phyloP scores from a whole-genome alignment of 1,139 yeast species.

The Taphrina betulina region DNA sequence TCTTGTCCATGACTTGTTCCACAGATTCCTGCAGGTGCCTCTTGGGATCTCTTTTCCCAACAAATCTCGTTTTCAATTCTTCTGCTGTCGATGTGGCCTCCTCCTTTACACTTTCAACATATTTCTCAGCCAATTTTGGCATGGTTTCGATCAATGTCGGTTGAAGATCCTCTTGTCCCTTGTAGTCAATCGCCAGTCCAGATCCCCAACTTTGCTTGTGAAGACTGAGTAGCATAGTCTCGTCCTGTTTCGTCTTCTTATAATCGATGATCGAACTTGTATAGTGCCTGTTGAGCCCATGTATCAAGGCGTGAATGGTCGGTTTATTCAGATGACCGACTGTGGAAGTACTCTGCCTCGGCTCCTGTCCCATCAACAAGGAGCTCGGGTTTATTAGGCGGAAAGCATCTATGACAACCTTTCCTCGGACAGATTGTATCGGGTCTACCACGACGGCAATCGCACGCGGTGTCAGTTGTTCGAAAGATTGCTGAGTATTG shows the following conservation, averaged over 20 bases:
- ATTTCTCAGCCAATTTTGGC: conserved; percentile 88
- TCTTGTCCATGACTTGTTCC: conserved; percentile 80
- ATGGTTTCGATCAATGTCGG: conserved; percentile 69
- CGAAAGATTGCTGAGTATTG: conserved; percentile 95
- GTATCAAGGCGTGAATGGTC: conserved; percentile 95
- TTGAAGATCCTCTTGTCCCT: conserved; percentile 73
- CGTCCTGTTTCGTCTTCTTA: conserved; percentile 88
- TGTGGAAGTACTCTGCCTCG: conserved; percentile 95
- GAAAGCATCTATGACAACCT: conserved; percentile 98
- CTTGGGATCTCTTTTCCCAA: conserved; percentile 98
- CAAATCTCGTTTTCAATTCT: conserved; percentile 89
- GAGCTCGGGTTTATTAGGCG: conserved; percentile 86
- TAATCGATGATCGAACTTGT: conserved; percentile 93
- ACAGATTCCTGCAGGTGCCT: conserved; percentile 92
- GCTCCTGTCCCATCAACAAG: conserved; percentile 94
- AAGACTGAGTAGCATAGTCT: conserved; percentile 87
- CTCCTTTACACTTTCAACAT: conserved; percentile 87
- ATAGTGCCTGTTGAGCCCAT: conserved; percentile 94
- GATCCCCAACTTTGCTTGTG: conserved; percentile 97
- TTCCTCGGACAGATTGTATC: conserved; percentile 96
- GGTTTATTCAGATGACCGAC: conserved; percentile 95
- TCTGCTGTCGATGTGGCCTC: conserved; percentile 87
- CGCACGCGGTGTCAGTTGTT: conserved; percentile 88
- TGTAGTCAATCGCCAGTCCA: conserved; percentile 80
- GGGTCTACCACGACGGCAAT: conserved; percentile 99